A percentile compares a stretch with the other conserved stretches of the same genome.
Conservation (phyloP, 495 filamentous ascomycete genomes). For the Annulohypoxylon moriforme region DNA sequence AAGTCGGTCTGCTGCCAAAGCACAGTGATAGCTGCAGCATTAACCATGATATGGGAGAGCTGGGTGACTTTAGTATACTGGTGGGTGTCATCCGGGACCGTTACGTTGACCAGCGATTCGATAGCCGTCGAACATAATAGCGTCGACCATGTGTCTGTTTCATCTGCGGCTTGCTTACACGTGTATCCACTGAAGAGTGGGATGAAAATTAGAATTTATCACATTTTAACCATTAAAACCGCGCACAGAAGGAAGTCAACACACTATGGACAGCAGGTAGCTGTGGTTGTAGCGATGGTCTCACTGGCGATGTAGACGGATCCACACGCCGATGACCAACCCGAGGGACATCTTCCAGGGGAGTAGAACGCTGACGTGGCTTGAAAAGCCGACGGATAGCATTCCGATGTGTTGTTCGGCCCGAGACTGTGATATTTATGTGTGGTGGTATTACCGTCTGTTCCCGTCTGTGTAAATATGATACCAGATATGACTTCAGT, state of each 20-base stretch:
- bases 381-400: conserved; percentile 13
- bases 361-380: conserved; percentile 6
- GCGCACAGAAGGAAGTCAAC: background rate
- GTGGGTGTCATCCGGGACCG: conserved; percentile 3
- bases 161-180: background rate
- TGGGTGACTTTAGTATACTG: background rate
- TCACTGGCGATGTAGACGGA: background rate
- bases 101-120: background rate
- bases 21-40: conserved; percentile 22
- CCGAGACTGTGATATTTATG: conserved; percentile 20
- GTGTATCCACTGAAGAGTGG: background rate
- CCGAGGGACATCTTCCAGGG: conserved; percentile 16
- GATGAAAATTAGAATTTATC: background rate
- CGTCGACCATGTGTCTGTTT: conserved; percentile 20
- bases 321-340: conserved; percentile 16
- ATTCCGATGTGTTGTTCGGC: conserved; percentile 10
- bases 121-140: conserved; percentile 13
- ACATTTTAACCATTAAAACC: background rate
- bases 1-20: conserved; percentile 8
- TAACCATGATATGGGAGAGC: background rate
- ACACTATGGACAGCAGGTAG: conserved; percentile 9
- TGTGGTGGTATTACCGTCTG: conserved; percentile 11
- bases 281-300: conserved; percentile 6
- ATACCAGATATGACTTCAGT: conserved; percentile 9
- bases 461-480: conserved; percentile 7